These are phyloP conservation scores for Colletotrichum australisinense DNA, from an alignment of 2,329 filamentous ascomycete genomes.

Conservation along the genomic window DNA sequence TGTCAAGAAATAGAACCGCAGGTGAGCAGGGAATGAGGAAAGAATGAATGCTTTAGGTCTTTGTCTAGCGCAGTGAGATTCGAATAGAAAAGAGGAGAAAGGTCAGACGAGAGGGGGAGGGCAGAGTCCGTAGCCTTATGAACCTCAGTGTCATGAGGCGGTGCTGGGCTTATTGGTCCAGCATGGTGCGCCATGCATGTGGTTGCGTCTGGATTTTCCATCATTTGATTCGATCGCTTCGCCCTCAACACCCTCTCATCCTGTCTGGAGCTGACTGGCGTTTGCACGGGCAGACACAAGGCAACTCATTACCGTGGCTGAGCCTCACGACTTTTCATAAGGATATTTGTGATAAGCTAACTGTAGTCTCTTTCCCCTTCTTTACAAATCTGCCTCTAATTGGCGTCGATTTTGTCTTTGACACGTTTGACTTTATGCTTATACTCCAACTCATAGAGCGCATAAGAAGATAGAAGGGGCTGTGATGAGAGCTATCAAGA, in stretches of 20 bases:
- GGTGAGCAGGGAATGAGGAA: rapidly evolving
- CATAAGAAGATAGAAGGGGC: too few relatives aligned
- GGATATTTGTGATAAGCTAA: neutral
- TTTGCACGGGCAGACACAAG: neutral
- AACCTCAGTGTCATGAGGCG: neutral
- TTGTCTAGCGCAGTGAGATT: neutral
- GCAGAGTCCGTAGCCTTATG: neutral
- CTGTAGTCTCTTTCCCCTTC: too few relatives aligned
- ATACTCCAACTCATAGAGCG: too few relatives aligned
- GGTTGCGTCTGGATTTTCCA: neutral
- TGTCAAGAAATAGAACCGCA: rapidly evolving
- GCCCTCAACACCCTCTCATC: neutral
- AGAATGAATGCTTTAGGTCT: neutral
- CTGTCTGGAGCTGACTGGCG: neutral
- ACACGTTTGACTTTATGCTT: too few relatives aligned
- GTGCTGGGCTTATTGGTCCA: neutral
- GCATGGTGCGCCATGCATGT: neutral
- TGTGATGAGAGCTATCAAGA: too few relatives aligned
- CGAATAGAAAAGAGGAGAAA: neutral
- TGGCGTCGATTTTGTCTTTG: too few relatives aligned
- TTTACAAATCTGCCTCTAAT: too few relatives aligned
- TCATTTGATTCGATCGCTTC: neutral
- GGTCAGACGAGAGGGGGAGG: neutral
- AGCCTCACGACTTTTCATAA: neutral
- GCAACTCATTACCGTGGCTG: neutral